Base-by-base conservation (phyloP, 495 filamentous ascomycete genomes). In the Tuber umbilicatum region DNA sequence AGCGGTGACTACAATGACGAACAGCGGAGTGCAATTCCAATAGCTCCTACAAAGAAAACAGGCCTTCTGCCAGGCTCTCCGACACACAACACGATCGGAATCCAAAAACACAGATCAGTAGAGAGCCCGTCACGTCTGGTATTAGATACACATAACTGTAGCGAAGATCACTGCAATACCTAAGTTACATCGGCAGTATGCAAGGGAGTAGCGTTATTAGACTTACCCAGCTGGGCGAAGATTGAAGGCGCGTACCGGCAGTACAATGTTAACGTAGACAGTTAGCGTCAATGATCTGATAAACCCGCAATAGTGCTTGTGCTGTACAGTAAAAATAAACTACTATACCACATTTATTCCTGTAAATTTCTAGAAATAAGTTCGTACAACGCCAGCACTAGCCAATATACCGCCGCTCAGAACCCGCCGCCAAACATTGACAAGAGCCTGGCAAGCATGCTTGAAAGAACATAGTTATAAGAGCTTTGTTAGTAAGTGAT, bases 191-290 rank as follows among this genome's bases (percentile, higher is more conserved):
- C 92, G 0, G 92, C 94, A 5, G 91, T 92, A 5, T 94, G 86
- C 14, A 94, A 88, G 0, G 89, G 90, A 10, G 86, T 89, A 0
- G 90, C 88, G 78, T 87, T 93, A 69, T 83, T 81, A 78, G 81
- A 83, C 47, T 93, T 85, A 4, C 92, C 92, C 2, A 95, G 87
- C 60, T 88, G 85, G 41, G 84, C 81, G 86, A 95, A 94, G 74
- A 94, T 92, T 16, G 86, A 0, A 0, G 92, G 91, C 5, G 91
- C 91, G 81, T 94, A n/a, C n/a, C n/a, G n/a, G n/a, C n/a, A 92
- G 84, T 89, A 85, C 39, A 78, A 38, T 39, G 77, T 27, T 27
- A 55, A 23, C 60, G 82, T 42, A 78, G 1, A 77, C 75, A 64
- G 69, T 43, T 35, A 43, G n/a, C n/a, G 31, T 42, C n/a, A 38